phyloP scores from a whole-genome alignment of 164 flowering plant genomes.

The Dillenia turbinata region DNA sequence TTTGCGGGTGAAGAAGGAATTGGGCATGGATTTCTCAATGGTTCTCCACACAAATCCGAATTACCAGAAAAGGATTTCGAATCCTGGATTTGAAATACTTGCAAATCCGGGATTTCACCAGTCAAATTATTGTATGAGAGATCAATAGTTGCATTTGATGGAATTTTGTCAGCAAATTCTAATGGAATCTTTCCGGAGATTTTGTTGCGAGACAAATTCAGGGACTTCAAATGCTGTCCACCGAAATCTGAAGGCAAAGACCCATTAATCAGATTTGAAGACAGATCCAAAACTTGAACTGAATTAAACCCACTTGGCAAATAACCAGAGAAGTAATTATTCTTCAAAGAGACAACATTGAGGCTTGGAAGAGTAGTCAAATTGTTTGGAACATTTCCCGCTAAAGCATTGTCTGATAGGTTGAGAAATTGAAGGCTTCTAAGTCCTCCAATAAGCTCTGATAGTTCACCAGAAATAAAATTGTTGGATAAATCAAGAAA shows the following conservation, averaged over 20 bases:
- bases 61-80: slow-evolving; percentile 55
- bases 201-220: slow-evolving; percentile 67
- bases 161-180: slow-evolving; percentile 36
- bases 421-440: slow-evolving; percentile 53
- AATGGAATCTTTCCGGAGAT: slow-evolving; percentile 47
- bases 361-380: slow-evolving; percentile 39
- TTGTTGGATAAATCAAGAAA: slow-evolving; percentile 62
- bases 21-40: slow-evolving; percentile 53
- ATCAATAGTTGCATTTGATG: slow-evolving; percentile 53
- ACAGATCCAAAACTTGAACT: slow-evolving; percentile 49
- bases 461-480: slow-evolving; percentile 58
- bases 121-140: slow-evolving; percentile 68
- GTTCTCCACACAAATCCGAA: slow-evolving; percentile 70
- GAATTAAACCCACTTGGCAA: slow-evolving; percentile 43
- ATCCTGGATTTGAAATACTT: slow-evolving; percentile 42
- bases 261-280: slow-evolving; percentile 66
- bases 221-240: slow-evolving; percentile 39
- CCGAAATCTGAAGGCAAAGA: slow-evolving; percentile 56
- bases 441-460: slow-evolving; percentile 32
- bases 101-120: slow-evolving; percentile 59
- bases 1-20: slow-evolving; percentile 53
- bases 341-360: slow-evolving; percentile 48
- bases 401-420: slow-evolving; percentile 72
- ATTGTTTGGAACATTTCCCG: slow-evolving; percentile 55
- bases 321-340: slow-evolving; percentile 52